These are phyloP conservation scores for Ganoderma boninense DNA, from an alignment of 1,284 basidiomycete genomes.

Conservation along the genomic window DNA sequence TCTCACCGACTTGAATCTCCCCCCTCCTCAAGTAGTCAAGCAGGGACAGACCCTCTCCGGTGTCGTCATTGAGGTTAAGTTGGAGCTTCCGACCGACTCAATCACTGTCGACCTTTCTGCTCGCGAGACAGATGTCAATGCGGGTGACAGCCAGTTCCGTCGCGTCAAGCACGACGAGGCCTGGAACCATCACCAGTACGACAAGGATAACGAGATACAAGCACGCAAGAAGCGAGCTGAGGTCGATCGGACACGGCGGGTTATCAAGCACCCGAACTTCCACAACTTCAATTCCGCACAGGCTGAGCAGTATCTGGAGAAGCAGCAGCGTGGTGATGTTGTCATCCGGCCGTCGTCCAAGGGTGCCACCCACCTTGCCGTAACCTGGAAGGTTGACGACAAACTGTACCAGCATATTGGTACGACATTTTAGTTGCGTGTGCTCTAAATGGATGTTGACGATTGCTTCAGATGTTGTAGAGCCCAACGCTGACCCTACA, in stretches of 20 bases:
- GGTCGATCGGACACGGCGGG: conserved; percentile 79
- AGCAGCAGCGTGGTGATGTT: conserved; percentile 93
- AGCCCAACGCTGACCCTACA: conserved; percentile 79
- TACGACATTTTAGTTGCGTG: conserved; percentile 38
- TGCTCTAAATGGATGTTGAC: neutral
- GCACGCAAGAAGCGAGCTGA: conserved; percentile 88
- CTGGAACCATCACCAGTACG: conserved; percentile 75
- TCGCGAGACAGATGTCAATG: conserved; percentile 72
- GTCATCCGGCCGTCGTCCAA: conserved; percentile 97
- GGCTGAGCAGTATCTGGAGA: conserved; percentile 91
- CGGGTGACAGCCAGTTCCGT: conserved; percentile 73
- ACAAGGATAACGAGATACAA: conserved; percentile 79
- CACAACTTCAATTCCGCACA: conserved; percentile 94
- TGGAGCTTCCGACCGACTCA: conserved; percentile 67
- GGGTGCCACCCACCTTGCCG: conserved; percentile 92
- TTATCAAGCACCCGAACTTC: conserved; percentile 99
- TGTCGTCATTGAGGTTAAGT: conserved; percentile 79
- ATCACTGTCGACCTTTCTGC: conserved; percentile 85
- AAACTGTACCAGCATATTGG: conserved; percentile 97
- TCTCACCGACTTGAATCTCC: conserved; percentile 60
- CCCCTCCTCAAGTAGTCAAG: conserved; percentile 60
- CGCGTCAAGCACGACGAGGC: conserved; percentile 68
- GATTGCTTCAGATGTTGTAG: conserved; percentile 75
- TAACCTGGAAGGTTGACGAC: conserved; percentile 99
- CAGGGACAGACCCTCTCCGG: conserved; percentile 86